phyloP scores from a whole-genome alignment of 1,284 basidiomycete genomes.

The Trametes polyzona region DNA sequence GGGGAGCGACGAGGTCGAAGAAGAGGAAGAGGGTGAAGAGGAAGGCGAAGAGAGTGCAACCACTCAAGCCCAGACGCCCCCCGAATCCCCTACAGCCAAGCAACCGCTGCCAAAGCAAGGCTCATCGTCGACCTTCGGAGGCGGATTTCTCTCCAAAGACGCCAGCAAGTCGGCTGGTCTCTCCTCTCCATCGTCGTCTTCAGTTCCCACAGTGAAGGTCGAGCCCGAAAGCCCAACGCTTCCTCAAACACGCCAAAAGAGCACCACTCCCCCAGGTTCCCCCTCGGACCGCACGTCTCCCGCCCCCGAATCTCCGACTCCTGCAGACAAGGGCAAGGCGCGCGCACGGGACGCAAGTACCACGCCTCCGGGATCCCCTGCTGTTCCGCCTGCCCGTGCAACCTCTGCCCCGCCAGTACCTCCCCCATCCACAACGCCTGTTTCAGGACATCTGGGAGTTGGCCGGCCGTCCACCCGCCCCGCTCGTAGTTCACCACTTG shows the following conservation, averaged over 20 bases:
- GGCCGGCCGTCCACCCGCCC: conserved; percentile 35
- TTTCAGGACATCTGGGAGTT: conserved; percentile 21
- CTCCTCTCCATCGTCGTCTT: background rate
- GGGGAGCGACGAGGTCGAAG: conserved; percentile 38
- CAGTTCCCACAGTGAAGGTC: conserved; percentile 4
- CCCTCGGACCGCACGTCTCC: conserved; percentile 42
- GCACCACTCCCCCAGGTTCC: conserved; percentile 60
- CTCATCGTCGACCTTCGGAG: conserved; percentile 8
- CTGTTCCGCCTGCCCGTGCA: conserved; percentile 50
- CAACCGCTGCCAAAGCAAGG: conserved; percentile 1
- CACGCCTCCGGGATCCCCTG: conserved; percentile 55
- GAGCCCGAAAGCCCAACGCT: conserved; percentile 8
- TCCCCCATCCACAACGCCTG: conserved; percentile 14
- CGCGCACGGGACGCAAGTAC: conserved; percentile 37
- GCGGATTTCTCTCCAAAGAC: conserved; percentile 13
- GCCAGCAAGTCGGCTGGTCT: background rate
- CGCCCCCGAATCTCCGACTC: conserved; percentile 4
- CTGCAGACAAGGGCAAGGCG: conserved; percentile 7
- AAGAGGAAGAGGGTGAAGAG: conserved; percentile 34
- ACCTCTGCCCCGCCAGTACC: conserved; percentile 22
- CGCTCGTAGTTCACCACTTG: conserved; percentile 33
- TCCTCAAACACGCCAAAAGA: conserved; percentile 34
- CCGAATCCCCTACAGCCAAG: conserved; percentile 17
- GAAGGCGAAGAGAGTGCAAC: conserved; percentile 34
- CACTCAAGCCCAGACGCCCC: conserved; percentile 31